A percentile compares a stretch with the other conserved stretches of the same genome.
Conservation (phyloP, 768 basidiomycete genomes). For the Floccularia luteovirens region DNA sequence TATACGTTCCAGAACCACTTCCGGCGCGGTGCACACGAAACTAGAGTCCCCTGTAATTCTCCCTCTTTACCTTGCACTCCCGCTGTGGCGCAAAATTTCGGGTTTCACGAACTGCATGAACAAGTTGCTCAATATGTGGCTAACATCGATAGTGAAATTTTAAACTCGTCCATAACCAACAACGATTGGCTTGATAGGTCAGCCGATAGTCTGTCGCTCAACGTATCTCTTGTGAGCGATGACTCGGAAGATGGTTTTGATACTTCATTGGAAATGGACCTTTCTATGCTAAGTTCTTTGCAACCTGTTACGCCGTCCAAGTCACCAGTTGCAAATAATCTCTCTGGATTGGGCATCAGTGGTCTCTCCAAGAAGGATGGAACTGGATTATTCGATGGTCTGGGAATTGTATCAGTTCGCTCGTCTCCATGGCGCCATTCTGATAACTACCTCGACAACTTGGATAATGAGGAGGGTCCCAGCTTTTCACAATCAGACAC, state of each 20-base stretch:
- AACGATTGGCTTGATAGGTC: neutral
- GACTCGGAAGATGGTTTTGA: slow-evolving; percentile 6
- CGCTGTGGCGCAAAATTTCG: too few species aligned
- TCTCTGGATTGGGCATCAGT: slow-evolving; percentile 9
- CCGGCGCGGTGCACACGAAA: too few species aligned
- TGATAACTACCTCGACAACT: too few species aligned
- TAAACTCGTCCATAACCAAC: too few species aligned
- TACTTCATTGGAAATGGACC: slow-evolving; percentile 4
- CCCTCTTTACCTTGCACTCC: too few species aligned
- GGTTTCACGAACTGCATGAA: too few species aligned
- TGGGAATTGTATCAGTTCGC: slow-evolving; percentile 7
- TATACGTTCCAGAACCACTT: too few species aligned
- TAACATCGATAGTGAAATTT: too few species aligned
- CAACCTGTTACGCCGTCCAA: slow-evolving; percentile 1
- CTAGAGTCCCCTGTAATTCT: too few species aligned
- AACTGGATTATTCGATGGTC: slow-evolving; percentile 8
- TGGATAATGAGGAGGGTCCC: neutral
- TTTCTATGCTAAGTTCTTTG: slow-evolving; percentile 2
- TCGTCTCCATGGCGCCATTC: slow-evolving; percentile 3
- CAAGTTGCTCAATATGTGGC: too few species aligned
- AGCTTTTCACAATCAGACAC: neutral
- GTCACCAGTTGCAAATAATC: neutral
- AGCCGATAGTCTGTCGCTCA: slow-evolving; percentile 3
- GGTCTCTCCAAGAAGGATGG: slow-evolving; percentile 11
- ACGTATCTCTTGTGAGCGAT: slow-evolving; percentile 12